These are phyloP conservation scores for Botrytis fragariae DNA, from an alignment of 2,329 filamentous ascomycete species.

Conservation along the genomic window DNA sequence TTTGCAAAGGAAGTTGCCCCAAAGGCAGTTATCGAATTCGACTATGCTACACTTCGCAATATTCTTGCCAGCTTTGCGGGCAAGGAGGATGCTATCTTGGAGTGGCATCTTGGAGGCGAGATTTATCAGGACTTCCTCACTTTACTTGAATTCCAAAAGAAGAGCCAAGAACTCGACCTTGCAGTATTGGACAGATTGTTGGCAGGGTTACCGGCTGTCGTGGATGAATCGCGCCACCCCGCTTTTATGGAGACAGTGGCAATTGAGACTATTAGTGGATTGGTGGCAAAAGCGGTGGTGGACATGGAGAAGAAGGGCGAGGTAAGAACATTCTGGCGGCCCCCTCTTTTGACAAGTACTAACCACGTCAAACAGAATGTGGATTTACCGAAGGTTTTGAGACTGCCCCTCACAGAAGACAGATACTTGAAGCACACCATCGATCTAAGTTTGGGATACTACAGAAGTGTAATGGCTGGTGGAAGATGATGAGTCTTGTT, in stretches of 20 bases:
- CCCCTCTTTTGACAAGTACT: neutral
- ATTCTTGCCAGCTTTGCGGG: conserved; percentile 71
- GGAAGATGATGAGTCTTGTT: conserved; percentile 25
- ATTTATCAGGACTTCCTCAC: conserved; percentile 67
- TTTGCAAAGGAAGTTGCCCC: conserved; percentile 81
- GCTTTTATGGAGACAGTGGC: conserved; percentile 65
- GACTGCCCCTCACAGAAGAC: conserved; percentile 69
- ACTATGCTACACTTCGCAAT: conserved; percentile 67
- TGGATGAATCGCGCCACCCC: conserved; percentile 33
- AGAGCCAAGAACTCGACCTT: conserved; percentile 42
- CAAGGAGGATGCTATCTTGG: conserved; percentile 58
- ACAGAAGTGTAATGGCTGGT: conserved; percentile 41
- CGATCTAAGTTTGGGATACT: conserved; percentile 67
- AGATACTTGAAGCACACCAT: conserved; percentile 67
- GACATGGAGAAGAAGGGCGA: conserved; percentile 54
- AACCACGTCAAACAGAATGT: conserved; percentile 40
- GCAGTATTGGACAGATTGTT: conserved; percentile 56
- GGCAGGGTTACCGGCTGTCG: conserved; percentile 54
- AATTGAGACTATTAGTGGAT: conserved; percentile 75
- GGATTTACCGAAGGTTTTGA: conserved; percentile 50
- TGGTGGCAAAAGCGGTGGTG: conserved; percentile 65
- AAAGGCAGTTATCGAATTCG: conserved; percentile 73
- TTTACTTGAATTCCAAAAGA: conserved; percentile 47
- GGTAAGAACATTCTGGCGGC: conserved; percentile 44
- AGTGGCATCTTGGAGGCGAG: conserved; percentile 77